Percentiles rank a stretch among this genome's conserved stretches.
These are phyloP conservation scores for Fusarium burgessii DNA, from an alignment of 2,329 filamentous ascomycete species.

Conservation along the genomic window DNA sequence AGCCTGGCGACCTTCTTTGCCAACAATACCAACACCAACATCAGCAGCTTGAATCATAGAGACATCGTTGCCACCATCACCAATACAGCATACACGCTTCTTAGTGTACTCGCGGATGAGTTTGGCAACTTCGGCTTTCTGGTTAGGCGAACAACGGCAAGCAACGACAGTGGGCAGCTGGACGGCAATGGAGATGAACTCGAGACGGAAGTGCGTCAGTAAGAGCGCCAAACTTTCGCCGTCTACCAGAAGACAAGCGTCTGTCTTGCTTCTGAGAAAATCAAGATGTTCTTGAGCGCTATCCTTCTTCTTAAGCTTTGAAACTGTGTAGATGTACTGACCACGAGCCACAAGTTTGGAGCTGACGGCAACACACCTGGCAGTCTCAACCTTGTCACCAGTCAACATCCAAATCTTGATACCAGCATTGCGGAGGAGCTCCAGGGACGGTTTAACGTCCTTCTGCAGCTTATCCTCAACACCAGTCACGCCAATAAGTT, in stretches of 20 bases:
- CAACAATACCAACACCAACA: constrained; percentile 96
- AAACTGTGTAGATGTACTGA: constrained; percentile 95
- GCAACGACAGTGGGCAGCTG: constrained; percentile 91
- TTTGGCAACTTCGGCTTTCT: constrained; percentile 93
- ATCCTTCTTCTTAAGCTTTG: constrained; percentile 85
- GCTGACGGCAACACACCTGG: constrained; percentile 93
- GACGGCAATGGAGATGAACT: constrained; percentile 91
- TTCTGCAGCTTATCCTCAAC: constrained; percentile 97
- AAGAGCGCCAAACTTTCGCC: constrained; percentile 90
- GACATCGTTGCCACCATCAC: constrained; percentile 97
- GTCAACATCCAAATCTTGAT: constrained; percentile 99
- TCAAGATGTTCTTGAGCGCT: constrained; percentile 89
- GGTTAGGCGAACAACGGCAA: constrained; percentile 95
- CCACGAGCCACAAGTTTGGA: constrained; percentile 93
- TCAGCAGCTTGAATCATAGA: constrained; percentile 99
- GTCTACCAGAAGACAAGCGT: constrained; percentile 90
- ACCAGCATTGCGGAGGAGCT: constrained; percentile 93
- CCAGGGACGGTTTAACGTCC: constrained; percentile 94
- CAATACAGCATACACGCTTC: constrained; percentile 97
- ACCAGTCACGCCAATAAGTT: constrained; percentile 95
- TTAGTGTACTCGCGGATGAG: constrained; percentile 92
- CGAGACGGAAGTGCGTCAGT: constrained; percentile 81
- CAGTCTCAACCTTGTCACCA: constrained; percentile 98
- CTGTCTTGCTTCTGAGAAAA: constrained; percentile 87
- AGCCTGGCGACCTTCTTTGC: constrained; percentile 96